Conservation (phyloP, 805 yeast genomes). For the Schwanniomyces vanrijiae region DNA sequence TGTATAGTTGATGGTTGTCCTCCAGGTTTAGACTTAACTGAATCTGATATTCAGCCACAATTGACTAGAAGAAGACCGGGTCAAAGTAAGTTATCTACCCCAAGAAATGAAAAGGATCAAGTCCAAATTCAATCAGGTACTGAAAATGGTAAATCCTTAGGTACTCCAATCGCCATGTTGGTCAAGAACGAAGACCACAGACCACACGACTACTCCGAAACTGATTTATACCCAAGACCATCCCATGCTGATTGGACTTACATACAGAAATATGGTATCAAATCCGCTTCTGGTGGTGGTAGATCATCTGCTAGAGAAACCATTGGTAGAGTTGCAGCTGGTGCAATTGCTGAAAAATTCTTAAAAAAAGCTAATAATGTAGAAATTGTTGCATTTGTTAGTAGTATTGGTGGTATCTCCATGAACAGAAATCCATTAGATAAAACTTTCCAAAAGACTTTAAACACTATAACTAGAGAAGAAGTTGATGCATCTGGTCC, state of each 20-base stretch:
- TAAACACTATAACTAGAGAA: conserved; percentile 82
- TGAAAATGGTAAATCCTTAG: conserved; percentile 85
- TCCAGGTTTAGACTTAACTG: conserved; percentile 84
- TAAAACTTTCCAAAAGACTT: conserved; percentile 61
- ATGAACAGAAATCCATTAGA: conserved; percentile 73
- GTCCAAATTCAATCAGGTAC: conserved; percentile 95
- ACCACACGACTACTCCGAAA: conserved; percentile 93
- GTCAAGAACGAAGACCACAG: conserved; percentile 94
- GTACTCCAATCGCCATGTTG: conserved; percentile 94
- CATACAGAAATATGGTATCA: conserved; percentile 83
- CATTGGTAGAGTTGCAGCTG: conserved; percentile 98
- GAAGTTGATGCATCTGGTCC: conserved; percentile 86
- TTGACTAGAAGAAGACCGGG: conserved; percentile 97
- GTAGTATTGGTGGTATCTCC: conserved; percentile 81
- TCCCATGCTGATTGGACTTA: conserved; percentile 98
- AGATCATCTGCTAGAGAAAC: conserved; percentile 97
- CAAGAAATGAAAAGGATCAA: conserved; percentile 91
- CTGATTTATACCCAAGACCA: conserved; percentile 95
- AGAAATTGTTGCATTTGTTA: conserved; percentile 94
- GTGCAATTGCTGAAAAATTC: conserved; percentile 95
- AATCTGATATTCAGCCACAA: conserved; percentile 92
- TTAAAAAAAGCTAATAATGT: conserved; percentile 73
- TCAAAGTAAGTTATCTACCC: conserved; percentile 88
- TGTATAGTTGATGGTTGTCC: conserved; percentile 99
- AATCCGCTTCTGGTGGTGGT: conserved; percentile 97